These are phyloP conservation scores for Leavenworthia alabamica DNA, from an alignment of 345 rosid genomes.

Conservation along the genomic window DNA sequence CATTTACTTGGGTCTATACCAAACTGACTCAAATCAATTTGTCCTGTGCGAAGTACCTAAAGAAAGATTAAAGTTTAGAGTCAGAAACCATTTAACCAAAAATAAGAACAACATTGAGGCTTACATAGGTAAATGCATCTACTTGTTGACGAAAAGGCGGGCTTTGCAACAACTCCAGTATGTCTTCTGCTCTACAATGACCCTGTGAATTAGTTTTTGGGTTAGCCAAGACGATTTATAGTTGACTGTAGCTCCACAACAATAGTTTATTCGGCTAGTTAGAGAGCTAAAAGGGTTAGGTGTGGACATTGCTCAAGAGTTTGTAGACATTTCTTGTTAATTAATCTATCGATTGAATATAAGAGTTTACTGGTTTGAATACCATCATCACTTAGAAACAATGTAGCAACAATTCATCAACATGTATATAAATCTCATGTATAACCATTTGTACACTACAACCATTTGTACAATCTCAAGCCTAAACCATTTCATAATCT, in stretches of 20 bases:
- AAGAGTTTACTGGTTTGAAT: neutral
- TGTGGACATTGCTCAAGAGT: neutral
- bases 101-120: conserved; percentile 22
- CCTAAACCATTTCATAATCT: conserved; percentile 2
- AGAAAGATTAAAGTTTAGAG: conserved; percentile 7
- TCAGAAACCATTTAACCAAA: neutral
- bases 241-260: neutral
- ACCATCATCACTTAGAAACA: neutral
- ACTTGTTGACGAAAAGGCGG: conserved; percentile 97
- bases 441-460: neutral
- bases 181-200: conserved; percentile 60
- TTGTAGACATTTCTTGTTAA: neutral
- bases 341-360: neutral
- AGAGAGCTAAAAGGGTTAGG: neutral
- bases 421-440: neutral
- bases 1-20: conserved; percentile 90
- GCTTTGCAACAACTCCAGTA: conserved; percentile 82
- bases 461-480: neutral
- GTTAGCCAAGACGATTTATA: neutral
- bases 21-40: conserved; percentile 88
- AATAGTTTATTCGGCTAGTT: neutral
- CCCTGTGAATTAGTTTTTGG: conserved; percentile 47
- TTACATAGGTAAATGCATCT: conserved; percentile 89
- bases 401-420: neutral
- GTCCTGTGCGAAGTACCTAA: conserved; percentile 93